Evolutionary conservation across 805 yeast species (phyloP), one percentile per base, ranked within the genome.

Genomic region (Cyberlindnera mycetangii): DNA sequence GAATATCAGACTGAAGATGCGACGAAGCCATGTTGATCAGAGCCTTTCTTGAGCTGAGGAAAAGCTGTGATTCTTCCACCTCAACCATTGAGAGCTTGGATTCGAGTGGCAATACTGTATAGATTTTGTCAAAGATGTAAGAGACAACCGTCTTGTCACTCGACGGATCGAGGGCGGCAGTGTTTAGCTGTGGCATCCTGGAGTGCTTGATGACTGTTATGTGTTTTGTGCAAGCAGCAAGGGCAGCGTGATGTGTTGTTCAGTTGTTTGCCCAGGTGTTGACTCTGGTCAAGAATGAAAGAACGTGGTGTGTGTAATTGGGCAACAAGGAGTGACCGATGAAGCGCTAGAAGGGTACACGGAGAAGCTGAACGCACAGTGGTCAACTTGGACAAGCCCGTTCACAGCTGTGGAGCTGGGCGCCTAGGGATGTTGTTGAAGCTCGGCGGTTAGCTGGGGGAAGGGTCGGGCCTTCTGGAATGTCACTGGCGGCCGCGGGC

Each of bases 31-130:
- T 50, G 32, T 56, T 58, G 10, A 65, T 39, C 27, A 72, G 48
- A n/a, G 70, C 61, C 19, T 49, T 54, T 44, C 67, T 61, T 10
- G 66, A 54, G 37, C 60, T 62, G n/a, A 60, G 50, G 50, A 62
- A 72, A 28, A 57, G 51, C 3, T 61, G 61, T 40, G 70, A 69
- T 12, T 60, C 60, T 39, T 69, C 69, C 11, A 70, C 60, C 41
- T 70, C 73, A 4, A 64, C 50, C 18, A 67, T 41, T 3, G 66
- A 51, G 18, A 59, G 50, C 3, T 68, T 69, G 3, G 71, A 62
- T 42, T 65, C 62, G 16, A 61, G 52, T 0, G 77, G 76, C 17
- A 72, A 54, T 5, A 63, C 24, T 1, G 51, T 30, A 41, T 62
- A 67, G 5, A 72, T 53, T 48, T 69, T 60, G 34, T 55, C 41